phyloP scores from a whole-genome alignment of 164 flowering plant species.

The Berberis thunbergii region DNA sequence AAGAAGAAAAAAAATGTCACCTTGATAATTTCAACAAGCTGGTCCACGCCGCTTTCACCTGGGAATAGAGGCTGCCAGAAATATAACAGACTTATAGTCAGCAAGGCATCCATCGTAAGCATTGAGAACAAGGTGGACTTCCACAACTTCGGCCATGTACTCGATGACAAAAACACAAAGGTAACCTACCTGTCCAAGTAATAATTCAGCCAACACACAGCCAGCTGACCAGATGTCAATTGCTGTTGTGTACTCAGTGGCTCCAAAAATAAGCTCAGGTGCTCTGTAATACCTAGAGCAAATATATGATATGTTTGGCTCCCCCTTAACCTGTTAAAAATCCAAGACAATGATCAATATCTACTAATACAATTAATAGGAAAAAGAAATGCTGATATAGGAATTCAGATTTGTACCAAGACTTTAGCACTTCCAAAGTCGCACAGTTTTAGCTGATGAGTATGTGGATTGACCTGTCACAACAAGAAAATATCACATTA shows the following conservation, averaged over 20 bases:
- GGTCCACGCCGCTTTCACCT: constrained; percentile 90
- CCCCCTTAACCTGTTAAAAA: constrained; percentile 52
- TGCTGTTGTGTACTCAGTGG: constrained; percentile 61
- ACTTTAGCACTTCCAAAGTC: constrained; percentile 70
- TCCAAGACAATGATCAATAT: constrained; percentile 1
- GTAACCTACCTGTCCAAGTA: constrained; percentile 54
- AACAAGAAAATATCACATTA: background rate
- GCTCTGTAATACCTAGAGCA: constrained; percentile 69
- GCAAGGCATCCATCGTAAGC: background rate
- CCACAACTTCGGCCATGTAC: background rate
- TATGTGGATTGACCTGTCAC: constrained; percentile 57
- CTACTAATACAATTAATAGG: background rate
- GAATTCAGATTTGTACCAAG: constrained; percentile 31
- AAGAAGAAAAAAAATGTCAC: constrained; percentile 18
- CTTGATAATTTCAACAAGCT: constrained; percentile 93
- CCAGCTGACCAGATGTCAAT: constrained; percentile 72
- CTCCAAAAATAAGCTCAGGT: constrained; percentile 69
- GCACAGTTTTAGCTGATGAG: constrained; percentile 44
- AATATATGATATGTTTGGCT: constrained; percentile 61
- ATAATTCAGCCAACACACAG: constrained; percentile 57
- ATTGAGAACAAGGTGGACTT: background rate
- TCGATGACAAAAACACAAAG: background rate
- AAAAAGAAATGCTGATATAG: background rate
- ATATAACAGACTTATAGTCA: background rate
- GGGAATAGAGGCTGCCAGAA: constrained; percentile 72